Evolutionary conservation across 768 basidiomycete species (phyloP), one percentile per base, ranked within the genome.

Genomic region (Amanita rimosa): DNA sequence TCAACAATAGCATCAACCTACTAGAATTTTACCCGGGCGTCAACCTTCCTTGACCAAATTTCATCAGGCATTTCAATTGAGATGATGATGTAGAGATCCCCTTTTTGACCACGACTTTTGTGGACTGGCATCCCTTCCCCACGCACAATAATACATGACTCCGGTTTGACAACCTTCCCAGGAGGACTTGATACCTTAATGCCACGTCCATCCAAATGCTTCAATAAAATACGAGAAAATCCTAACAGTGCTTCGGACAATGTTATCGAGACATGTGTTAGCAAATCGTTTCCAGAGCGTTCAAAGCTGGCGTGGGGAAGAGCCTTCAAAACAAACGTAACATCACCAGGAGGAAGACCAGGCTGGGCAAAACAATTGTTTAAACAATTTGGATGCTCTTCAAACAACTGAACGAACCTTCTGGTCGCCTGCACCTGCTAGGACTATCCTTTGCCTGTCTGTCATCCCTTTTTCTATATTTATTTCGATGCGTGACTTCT

Each of bases 181-280:
- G 77, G 72, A 4, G 87, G 87, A 54, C 78, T 83, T 0, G 79
- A 67, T 10, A 96, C 77, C 33, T 78, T 79, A 45, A 97, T 73
- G n/a, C 92, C 92, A 11, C 92, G 79, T 8, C 93, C 93, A 59
- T 99, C 95, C 26, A 99, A 73, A 62, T 99, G 95, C 6, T 83
- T 87, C 50, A 99, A 69, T 19, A 96, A 67, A 53, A 97, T 83
- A 22, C 95, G 80, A 41, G 83, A 87, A 68, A 99, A 94, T n/a
- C 95, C 95, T 46, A 96, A 75, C 8, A 98, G 75, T 3, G 93
- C 89, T 65, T 99, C 95, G 8, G 93, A 94, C 24, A 98, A 72
- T 0, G 91, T 94, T 49, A 99, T 83, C 40, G 81, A 81, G 49
- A 92, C 78, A 27, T 76, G 80, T 2, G 88, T 81, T 34, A 87